These are phyloP conservation scores for Daldinia concentrica DNA, from an alignment of 495 filamentous ascomycete species.

Conservation along the genomic window DNA sequence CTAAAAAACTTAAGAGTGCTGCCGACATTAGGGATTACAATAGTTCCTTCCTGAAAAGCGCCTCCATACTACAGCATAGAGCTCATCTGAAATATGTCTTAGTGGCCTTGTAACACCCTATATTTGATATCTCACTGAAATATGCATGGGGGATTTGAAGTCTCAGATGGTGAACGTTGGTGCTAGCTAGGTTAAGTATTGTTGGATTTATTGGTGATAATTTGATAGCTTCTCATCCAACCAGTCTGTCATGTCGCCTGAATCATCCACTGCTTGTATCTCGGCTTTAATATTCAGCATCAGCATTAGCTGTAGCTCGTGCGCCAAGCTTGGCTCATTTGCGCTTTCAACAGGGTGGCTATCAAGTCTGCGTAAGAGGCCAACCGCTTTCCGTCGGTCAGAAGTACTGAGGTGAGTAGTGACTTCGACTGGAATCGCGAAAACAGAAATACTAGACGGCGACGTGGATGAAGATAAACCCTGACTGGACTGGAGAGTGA, in stretches of 20 bases:
- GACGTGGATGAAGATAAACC: not conserved
- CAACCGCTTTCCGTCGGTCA: conserved; percentile 73
- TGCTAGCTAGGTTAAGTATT: not conserved
- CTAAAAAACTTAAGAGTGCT: not conserved
- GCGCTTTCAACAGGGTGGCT: not conserved
- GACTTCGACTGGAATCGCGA: conserved; percentile 16
- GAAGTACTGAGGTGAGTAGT: conserved; percentile 63
- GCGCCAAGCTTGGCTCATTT: conserved; percentile 58
- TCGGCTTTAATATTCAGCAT: conserved; percentile 88
- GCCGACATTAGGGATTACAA: not conserved
- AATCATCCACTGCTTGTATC: conserved; percentile 80
- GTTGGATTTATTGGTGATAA: not conserved
- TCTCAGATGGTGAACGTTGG: too few species aligned
- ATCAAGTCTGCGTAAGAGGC: conserved; percentile 66
- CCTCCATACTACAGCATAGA: not conserved
- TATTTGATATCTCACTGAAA: too few species aligned
- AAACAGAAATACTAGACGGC: conserved; percentile 47
- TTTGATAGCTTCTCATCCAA: conserved; percentile 59
- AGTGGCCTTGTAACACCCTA: too few species aligned
- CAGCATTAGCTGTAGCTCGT: conserved; percentile 85
- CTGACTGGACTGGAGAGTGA: conserved; percentile 9
- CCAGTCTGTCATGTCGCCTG: conserved; percentile 70
- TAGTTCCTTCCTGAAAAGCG: not conserved
- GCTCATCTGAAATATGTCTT: too few species aligned
- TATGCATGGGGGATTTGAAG: too few species aligned